phyloP scores from a whole-genome alignment of 768 basidiomycete species.

The Termitomyces sp. region DNA sequence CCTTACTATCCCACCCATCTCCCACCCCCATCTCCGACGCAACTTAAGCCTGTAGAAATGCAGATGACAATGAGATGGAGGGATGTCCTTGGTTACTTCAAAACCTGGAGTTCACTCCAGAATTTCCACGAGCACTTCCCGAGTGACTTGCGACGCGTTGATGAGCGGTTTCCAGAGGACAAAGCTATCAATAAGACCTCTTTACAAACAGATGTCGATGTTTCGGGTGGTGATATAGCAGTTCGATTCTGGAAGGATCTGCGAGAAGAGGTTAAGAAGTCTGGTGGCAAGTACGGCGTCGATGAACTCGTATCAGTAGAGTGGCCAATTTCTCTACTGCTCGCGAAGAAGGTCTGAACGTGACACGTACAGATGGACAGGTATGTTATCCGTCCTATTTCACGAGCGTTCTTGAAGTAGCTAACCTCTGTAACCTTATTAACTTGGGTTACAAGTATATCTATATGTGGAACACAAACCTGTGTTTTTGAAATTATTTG shows the following conservation, averaged over 20 bases:
- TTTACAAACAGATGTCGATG: slow-evolving; percentile 13
- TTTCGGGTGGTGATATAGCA: slow-evolving; percentile 55
- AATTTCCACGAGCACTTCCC: slow-evolving; percentile 61
- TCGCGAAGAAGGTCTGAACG: slow-evolving; percentile 21
- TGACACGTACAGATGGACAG: neutral
- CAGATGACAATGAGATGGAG: slow-evolving; percentile 57
- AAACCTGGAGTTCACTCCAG: slow-evolving; percentile 66
- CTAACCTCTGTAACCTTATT: neutral
- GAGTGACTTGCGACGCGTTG: slow-evolving; percentile 37
- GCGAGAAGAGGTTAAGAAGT: slow-evolving; percentile 30
- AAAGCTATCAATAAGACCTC: neutral
- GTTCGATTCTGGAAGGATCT: slow-evolving; percentile 56
- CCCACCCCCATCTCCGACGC: slow-evolving; percentile 16
- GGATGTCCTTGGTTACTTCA: slow-evolving; percentile 60
- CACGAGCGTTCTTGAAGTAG: neutral
- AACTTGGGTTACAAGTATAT: neutral
- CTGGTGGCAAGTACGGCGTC: slow-evolving; percentile 24
- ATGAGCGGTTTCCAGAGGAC: slow-evolving; percentile 31
- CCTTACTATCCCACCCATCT: slow-evolving; percentile 9
- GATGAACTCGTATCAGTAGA: slow-evolving; percentile 38
- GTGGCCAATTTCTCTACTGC: slow-evolving; percentile 44
- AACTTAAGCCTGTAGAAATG: slow-evolving; percentile 44
- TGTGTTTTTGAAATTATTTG: neutral
- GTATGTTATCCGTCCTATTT: neutral
- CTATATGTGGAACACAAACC: neutral